phyloP scores from a whole-genome alignment of 2,329 filamentous ascomycete species.

The Sporothrix curviconia region DNA sequence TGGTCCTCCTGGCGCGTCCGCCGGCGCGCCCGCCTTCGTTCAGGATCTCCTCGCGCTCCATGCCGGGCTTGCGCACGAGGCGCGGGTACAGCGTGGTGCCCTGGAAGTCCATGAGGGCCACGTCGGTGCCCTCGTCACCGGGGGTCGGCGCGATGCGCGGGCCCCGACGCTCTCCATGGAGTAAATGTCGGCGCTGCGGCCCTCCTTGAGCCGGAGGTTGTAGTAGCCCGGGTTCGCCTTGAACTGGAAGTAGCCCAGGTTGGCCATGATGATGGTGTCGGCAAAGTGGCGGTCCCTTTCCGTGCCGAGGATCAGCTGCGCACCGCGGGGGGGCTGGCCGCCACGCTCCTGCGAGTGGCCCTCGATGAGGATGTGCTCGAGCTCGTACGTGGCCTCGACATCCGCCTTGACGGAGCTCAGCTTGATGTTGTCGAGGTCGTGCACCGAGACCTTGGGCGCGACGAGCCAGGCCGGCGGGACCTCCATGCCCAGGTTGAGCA shows the following conservation, averaged over 20 bases:
- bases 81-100: slow-evolving; percentile 88
- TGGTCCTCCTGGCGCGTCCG: slow-evolving; percentile 37
- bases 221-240: slow-evolving; percentile 95
- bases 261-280: slow-evolving; percentile 97
- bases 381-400: slow-evolving; percentile 79
- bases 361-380: slow-evolving; percentile 93
- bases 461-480: slow-evolving; percentile 96
- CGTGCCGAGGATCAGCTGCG: slow-evolving; percentile 79
- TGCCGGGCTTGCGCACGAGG: slow-evolving; percentile 71
- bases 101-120: slow-evolving; percentile 86
- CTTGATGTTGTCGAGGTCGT: slow-evolving; percentile 95
- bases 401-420: slow-evolving; percentile 72
- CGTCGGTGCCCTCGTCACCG: slow-evolving; percentile 74
- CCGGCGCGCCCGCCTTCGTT: slow-evolving; percentile 41
- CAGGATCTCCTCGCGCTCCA: slow-evolving; percentile 80
- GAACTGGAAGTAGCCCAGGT: slow-evolving; percentile 97
- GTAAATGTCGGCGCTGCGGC: slow-evolving; percentile 81
- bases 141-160: slow-evolving; percentile 59
- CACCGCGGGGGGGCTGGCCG: slow-evolving; percentile 69
- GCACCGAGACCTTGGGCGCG: slow-evolving; percentile 74
- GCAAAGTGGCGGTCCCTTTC: slow-evolving; percentile 72
- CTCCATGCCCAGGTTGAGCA: slow-evolving; percentile 87
- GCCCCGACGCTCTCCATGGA: slow-evolving; percentile 80
- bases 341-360: slow-evolving; percentile 80
- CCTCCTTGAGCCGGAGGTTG: slow-evolving; percentile 80